Evolutionary conservation across 306 rosid species (phyloP).

Genomic region (Boehmeria nivea): DNA sequence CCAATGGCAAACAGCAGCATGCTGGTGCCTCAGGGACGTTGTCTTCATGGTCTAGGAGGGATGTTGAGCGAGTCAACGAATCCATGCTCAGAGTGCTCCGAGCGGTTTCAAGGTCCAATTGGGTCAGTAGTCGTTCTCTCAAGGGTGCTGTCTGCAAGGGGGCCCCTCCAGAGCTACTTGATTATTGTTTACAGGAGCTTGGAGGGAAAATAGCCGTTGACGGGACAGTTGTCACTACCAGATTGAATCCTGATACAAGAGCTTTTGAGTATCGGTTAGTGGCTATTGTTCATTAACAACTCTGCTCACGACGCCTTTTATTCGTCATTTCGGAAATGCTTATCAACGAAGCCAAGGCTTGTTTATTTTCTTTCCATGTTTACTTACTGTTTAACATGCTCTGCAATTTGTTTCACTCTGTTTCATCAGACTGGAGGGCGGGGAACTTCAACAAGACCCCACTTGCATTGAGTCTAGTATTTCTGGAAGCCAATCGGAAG

Average conservation of each 20-base stretch:
- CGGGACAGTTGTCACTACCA: slow-evolving; percentile 66
- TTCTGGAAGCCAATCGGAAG: slow-evolving; percentile 54
- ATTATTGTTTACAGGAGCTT: slow-evolving; percentile 69
- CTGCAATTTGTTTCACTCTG: slow-evolving; percentile 6
- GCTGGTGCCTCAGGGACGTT: slow-evolving; percentile 32
- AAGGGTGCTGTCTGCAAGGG: slow-evolving; percentile 81
- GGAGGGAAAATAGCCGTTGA: slow-evolving; percentile 67
- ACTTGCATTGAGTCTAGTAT: slow-evolving; percentile 32
- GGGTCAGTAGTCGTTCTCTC: slow-evolving; percentile 78
- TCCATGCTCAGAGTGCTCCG: slow-evolving; percentile 86
- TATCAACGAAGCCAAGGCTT: background rate
- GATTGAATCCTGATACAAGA: slow-evolving; percentile 62
- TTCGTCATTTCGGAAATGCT: background rate
- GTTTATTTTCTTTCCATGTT: background rate
- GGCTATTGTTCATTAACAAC: slow-evolving; percentile 3
- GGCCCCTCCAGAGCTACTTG: slow-evolving; percentile 70
- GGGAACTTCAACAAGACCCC: slow-evolving; percentile 24
- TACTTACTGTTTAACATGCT: background rate
- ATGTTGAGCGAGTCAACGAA: slow-evolving; percentile 58
- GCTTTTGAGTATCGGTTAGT: slow-evolving; percentile 75
- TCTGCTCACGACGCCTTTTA: background rate
- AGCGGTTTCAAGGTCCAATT: slow-evolving; percentile 79
- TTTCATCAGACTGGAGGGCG: slow-evolving; percentile 54
- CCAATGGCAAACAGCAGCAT: slow-evolving; percentile 42
- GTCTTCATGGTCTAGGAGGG: slow-evolving; percentile 56